These are phyloP conservation scores for Paramecium sonneborni DNA, from an alignment of 73 alveolate genomes.

Conservation along the genomic window DNA sequence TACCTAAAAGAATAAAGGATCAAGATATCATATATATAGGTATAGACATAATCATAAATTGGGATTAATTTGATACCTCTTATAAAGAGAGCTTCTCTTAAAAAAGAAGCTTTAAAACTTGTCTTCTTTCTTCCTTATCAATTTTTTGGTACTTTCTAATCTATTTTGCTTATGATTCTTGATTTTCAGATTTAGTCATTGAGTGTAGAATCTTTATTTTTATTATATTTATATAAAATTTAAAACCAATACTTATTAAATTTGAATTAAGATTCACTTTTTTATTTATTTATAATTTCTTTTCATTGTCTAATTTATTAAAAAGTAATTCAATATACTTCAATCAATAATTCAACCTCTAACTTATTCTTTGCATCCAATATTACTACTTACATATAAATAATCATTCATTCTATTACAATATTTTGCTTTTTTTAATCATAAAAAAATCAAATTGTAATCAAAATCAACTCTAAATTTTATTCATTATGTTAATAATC, in stretches of 20 bases:
- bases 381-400: neutral
- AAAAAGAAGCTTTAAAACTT: neutral
- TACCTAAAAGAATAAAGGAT: neutral
- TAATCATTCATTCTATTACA: neutral
- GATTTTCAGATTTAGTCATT: slow-evolving; percentile 4
- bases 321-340: neutral
- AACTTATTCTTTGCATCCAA: neutral
- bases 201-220: slow-evolving; percentile 9
- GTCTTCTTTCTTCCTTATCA: slow-evolving; percentile 24
- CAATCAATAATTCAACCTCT: neutral
- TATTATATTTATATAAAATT: neutral
- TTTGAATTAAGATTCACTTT: neutral
- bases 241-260: slow-evolving; percentile 6
- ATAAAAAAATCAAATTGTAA: neutral
- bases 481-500: neutral
- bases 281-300: neutral
- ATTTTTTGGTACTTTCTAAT: slow-evolving; percentile 34
- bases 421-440: neutral
- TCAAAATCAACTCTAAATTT: neutral
- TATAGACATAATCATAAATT: neutral
- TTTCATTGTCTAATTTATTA: neutral
- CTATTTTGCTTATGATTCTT: neutral
- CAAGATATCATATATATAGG: neutral
- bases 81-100: neutral
- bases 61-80: slow-evolving; percentile 39